Conservation (phyloP, 768 basidiomycete species). For the Suillus occidentalis region DNA sequence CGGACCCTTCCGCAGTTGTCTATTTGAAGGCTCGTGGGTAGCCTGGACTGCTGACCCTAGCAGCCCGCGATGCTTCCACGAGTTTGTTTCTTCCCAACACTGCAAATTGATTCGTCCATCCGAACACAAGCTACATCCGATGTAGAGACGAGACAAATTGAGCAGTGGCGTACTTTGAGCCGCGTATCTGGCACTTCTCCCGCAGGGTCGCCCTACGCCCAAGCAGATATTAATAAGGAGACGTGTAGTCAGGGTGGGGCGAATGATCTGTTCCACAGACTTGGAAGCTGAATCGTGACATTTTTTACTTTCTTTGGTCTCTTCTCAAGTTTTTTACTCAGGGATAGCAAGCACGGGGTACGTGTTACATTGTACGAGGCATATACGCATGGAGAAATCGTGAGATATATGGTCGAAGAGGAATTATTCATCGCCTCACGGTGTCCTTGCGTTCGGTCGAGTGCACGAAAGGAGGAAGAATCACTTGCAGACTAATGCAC, state of each 20-base stretch:
- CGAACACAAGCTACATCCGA: background rate
- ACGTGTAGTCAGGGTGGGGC: background rate
- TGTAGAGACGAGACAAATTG: background rate
- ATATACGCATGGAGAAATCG: background rate
- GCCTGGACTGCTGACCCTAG: background rate
- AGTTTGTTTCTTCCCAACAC: background rate
- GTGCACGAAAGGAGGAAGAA: background rate
- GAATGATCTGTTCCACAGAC: background rate
- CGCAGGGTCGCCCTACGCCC: background rate
- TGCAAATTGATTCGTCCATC: background rate
- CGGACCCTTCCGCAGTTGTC: background rate
- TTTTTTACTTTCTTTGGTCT: background rate
- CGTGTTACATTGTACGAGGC: background rate
- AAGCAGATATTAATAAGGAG: background rate
- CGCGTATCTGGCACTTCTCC: background rate
- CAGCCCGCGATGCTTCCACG: constrained; percentile 4
- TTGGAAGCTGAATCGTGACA: background rate
- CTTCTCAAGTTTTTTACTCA: background rate
- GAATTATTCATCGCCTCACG: background rate
- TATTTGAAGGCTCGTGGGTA: background rate
- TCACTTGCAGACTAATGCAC: background rate
- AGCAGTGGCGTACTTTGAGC: background rate
- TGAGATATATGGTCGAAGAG: background rate
- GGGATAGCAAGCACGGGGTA: background rate
- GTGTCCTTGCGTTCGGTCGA: background rate